phyloP scores from a whole-genome alignment of 495 filamentous ascomycete species.

The Cladorrhinum samala region DNA sequence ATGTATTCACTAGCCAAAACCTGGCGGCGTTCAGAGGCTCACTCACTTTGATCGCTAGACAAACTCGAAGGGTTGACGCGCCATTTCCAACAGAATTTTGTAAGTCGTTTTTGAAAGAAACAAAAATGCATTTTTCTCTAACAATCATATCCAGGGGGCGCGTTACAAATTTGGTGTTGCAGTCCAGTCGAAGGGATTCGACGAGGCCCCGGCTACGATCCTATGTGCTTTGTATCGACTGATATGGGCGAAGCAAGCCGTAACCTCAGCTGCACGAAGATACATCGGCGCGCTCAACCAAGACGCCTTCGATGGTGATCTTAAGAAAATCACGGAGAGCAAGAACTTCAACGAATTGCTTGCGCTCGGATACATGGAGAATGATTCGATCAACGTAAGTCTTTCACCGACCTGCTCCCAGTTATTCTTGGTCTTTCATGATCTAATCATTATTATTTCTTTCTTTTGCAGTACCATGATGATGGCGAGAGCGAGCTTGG shows the following conservation, averaged over 20 bases:
- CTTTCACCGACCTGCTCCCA: neutral
- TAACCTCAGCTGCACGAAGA: too few species aligned
- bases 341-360: slow-evolving; percentile 69
- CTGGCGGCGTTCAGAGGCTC: too few species aligned
- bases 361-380: slow-evolving; percentile 67
- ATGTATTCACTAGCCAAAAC: too few species aligned
- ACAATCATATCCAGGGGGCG: slow-evolving; percentile 53
- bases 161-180: slow-evolving; percentile 76
- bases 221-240: slow-evolving; percentile 53
- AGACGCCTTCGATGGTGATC: neutral
- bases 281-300: too few species aligned
- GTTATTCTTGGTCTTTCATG: slow-evolving; percentile 18
- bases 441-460: too few species aligned
- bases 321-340: slow-evolving; percentile 11
- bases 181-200: slow-evolving; percentile 58
- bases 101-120: slow-evolving; percentile 31
- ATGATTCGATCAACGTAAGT: slow-evolving; percentile 61
- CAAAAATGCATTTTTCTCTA: neutral
- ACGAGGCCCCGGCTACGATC: slow-evolving; percentile 52
- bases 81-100: slow-evolving; percentile 70
- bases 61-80: slow-evolving; percentile 48
- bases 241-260: slow-evolving; percentile 55
- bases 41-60: slow-evolving; percentile 13
- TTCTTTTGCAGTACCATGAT: slow-evolving; percentile 63
- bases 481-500: slow-evolving; percentile 75